phyloP scores from a whole-genome alignment of 1,284 basidiomycete species.

The Trichosporon sp. region DNA sequence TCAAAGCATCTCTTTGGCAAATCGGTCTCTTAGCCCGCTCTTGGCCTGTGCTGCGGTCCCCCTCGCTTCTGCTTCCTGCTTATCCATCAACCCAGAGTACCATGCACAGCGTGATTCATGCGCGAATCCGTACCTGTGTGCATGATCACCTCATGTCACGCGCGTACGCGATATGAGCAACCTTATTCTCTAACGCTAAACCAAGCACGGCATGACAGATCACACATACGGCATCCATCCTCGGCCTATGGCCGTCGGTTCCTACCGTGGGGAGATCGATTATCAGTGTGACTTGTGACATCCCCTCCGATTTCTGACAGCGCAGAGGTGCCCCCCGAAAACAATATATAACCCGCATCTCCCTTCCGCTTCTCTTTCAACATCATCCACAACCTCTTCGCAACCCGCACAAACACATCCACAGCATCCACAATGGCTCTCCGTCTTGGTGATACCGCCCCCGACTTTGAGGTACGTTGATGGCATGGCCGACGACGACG shows the following conservation, averaged over 20 bases:
- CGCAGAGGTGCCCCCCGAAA: not conserved
- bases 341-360: not conserved
- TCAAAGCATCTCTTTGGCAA: not conserved
- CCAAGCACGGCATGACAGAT: constrained; percentile 12
- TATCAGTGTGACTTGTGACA: not conserved
- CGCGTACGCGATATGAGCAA: constrained; percentile 17
- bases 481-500: not conserved
- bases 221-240: constrained; percentile 14
- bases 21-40: constrained; percentile 15
- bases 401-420: constrained; percentile 19
- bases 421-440: constrained; percentile 46
- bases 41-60: not conserved
- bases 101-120: constrained; percentile 4
- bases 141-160: constrained; percentile 19
- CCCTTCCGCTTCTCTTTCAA: not conserved
- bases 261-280: not conserved
- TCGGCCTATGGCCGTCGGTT: not conserved
- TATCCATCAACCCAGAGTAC: not conserved
- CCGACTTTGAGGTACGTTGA: constrained; percentile 43
- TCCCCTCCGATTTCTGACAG: not conserved
- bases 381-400: not conserved
- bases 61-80: not conserved
- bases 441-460: constrained; percentile 53
- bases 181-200: constrained; percentile 16
- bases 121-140: not conserved